Evolutionary conservation across 2,329 filamentous ascomycete species (phyloP), one percentile per base, ranked within the genome.

Genomic region (Exophiala lecanii-corni): DNA sequence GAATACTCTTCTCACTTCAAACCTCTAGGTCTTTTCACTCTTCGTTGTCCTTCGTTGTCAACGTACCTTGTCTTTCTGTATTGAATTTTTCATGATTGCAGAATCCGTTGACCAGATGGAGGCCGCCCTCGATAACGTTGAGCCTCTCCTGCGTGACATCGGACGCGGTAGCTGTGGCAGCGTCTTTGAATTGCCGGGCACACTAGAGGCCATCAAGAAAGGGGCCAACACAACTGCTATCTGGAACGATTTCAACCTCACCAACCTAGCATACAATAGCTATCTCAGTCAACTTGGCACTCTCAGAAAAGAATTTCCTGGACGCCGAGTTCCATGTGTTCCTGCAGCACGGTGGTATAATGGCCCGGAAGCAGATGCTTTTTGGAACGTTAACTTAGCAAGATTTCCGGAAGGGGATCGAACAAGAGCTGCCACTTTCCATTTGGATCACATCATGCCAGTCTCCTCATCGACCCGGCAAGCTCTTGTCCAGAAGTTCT

Each of bases 81-180:
- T n/a, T n/a, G n/a, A n/a, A n/a, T n/a, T n/a, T n/a, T n/a, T n/a
- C n/a, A n/a, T n/a, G n/a, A n/a, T n/a, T n/a, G n/a, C n/a, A n/a
- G n/a, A n/a, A n/a, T 23, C 21, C 16, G 31, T 33, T 10, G 26
- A 34, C 16, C 26, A 15, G 7, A 32, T 31, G 33, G 10, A 30
- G 5, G 23, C 6, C 23, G 39, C 28, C n/a, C 31, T 13, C 7
- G 23, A 26, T 12, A 33, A 33, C 6, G 6, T 33, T 7, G 7
- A n/a, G 7, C 6, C 7, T 13, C 6, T 9, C 5, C 21, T 43
- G 7, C 36, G 47, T 12, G 43, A 50, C 18, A 50, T 50, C 15
- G 47, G 47, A 12, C 39, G 43, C 13, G 47, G 47, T 12, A 46
- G 17, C 31, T 50, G 47, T 25, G 47, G 47, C 3, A 50, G 47